Evolutionary conservation across 2,329 filamentous ascomycete genomes (phyloP).

Genomic region (Sphaerulina vaccinii): DNA sequence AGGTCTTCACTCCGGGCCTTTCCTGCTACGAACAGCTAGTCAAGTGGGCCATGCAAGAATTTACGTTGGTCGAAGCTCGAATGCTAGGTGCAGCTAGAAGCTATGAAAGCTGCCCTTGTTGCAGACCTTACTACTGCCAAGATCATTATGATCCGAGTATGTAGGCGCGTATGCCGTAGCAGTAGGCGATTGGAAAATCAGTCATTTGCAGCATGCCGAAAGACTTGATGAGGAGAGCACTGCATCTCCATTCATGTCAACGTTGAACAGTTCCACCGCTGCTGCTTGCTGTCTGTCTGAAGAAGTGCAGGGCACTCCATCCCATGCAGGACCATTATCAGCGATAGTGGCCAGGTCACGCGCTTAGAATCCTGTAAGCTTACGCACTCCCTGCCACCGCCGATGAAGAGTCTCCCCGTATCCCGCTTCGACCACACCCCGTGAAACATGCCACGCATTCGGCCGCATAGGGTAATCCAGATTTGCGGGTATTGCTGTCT

Average conservation of each 20-base stretch:
- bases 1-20: not conserved
- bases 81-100: constrained; percentile 7
- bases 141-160: no score
- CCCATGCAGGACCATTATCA: not conserved
- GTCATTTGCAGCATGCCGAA: no score
- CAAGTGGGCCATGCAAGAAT: constrained; percentile 8
- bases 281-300: not conserved
- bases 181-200: no score
- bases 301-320: not conserved
- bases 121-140: no score
- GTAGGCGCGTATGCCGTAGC: no score
- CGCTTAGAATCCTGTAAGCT: constrained; percentile 33
- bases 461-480: constrained; percentile 74
- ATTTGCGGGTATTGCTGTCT: constrained; percentile 76
- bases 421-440: constrained; percentile 50
- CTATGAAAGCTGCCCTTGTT: not conserved
- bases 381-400: constrained; percentile 43
- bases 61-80: constrained; percentile 17
- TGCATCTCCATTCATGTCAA: not conserved
- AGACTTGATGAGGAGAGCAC: not conserved
- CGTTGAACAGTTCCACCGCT: not conserved
- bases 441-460: constrained; percentile 44
- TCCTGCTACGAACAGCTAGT: no score
- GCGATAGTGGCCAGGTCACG: constrained; percentile 3
- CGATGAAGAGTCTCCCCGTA: constrained; percentile 45